These are phyloP conservation scores for Talaromyces marneffei DNA, from an alignment of 2,329 filamentous ascomycete species.

Conservation along the genomic window DNA sequence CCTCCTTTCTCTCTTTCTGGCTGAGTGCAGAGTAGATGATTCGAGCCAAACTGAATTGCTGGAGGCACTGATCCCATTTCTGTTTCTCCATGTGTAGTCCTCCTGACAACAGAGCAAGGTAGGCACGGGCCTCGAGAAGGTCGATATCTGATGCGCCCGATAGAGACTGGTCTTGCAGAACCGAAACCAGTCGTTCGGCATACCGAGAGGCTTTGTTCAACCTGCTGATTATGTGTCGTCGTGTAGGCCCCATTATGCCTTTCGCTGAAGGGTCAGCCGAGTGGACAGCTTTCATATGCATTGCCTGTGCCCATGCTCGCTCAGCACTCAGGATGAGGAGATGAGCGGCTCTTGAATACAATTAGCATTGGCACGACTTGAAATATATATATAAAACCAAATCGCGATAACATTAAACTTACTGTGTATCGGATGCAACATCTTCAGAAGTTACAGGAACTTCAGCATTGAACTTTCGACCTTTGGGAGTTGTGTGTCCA, in stretches of 20 bases:
- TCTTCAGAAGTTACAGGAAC: slow-evolving; percentile 66
- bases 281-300: slow-evolving; percentile 84
- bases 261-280: slow-evolving; percentile 66
- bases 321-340: slow-evolving; percentile 82
- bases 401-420: slow-evolving; percentile 31
- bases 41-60: slow-evolving; percentile 67
- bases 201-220: slow-evolving; percentile 70
- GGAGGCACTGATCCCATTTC: slow-evolving; percentile 73
- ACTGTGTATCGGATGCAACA: slow-evolving; percentile 71
- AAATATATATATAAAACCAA: background rate
- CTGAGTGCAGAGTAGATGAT: slow-evolving; percentile 77
- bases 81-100: slow-evolving; percentile 81
- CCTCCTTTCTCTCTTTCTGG: slow-evolving; percentile 60
- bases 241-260: slow-evolving; percentile 69
- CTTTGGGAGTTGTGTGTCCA: slow-evolving; percentile 74
- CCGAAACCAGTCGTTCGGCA: slow-evolving; percentile 61
- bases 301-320: slow-evolving; percentile 89
- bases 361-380: slow-evolving; percentile 14
- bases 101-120: slow-evolving; percentile 69
- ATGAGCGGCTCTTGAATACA: slow-evolving; percentile 59
- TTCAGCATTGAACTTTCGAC: slow-evolving; percentile 75
- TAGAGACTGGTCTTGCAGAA: slow-evolving; percentile 58
- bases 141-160: slow-evolving; percentile 65
- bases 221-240: slow-evolving; percentile 83
- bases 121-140: slow-evolving; percentile 79